Percentiles rank a stretch among this genome's conserved stretches.
Evolutionary conservation across 805 yeast species (phyloP).

Genomic region (Sporopachydermia lactativora): DNA sequence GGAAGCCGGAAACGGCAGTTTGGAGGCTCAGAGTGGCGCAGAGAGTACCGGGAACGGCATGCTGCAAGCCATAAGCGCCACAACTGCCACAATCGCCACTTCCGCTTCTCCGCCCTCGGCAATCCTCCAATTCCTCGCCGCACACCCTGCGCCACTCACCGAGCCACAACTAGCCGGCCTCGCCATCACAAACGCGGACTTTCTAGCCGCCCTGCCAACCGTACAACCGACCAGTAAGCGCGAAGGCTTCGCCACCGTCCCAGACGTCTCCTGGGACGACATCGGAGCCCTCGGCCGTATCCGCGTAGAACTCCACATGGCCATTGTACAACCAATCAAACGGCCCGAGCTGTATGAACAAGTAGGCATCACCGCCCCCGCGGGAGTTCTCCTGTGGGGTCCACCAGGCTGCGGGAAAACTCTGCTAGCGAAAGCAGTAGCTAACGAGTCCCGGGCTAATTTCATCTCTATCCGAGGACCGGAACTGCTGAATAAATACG

Average conservation of each 20-base stretch:
- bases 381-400: slow-evolving; percentile 97
- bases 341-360: slow-evolving; percentile 79
- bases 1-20: slow-evolving; percentile 3
- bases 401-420: slow-evolving; percentile 99
- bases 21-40: slow-evolving; percentile 4
- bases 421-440: slow-evolving; percentile 90
- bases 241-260: slow-evolving; percentile 97
- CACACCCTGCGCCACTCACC: slow-evolving; percentile 71
- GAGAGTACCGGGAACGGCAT: slow-evolving; percentile 4
- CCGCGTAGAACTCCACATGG: slow-evolving; percentile 88
- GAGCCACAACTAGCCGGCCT: slow-evolving; percentile 63
- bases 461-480: slow-evolving; percentile 96
- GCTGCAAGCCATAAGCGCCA: too few relatives aligned
- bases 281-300: slow-evolving; percentile 80
- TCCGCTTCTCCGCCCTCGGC: slow-evolving; percentile 26
- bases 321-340: slow-evolving; percentile 92
- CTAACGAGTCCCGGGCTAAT: slow-evolving; percentile 92
- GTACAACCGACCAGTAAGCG: slow-evolving; percentile 96
- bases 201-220: slow-evolving; percentile 72
- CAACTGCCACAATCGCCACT: slow-evolving; percentile 11
- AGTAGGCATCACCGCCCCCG: slow-evolving; percentile 93
- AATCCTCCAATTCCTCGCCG: slow-evolving; percentile 55
- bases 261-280: slow-evolving; percentile 91
- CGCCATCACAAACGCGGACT: slow-evolving; percentile 67
- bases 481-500: slow-evolving; percentile 84